Conservation (phyloP, 257 asterid genomes). For the Solanum medicagineum region DNA sequence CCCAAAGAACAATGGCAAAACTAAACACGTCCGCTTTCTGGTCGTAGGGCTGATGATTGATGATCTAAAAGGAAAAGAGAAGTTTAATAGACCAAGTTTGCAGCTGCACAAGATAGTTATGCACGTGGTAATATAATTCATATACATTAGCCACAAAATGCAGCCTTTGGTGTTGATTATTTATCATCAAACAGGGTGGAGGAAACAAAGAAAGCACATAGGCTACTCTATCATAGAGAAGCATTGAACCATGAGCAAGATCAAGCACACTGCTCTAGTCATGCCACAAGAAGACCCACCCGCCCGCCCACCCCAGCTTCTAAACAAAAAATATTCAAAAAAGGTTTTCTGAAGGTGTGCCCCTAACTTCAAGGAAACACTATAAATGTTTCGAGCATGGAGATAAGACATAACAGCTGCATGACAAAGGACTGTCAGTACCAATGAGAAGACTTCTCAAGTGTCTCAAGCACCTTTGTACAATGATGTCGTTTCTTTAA, state of each 20-base stretch:
- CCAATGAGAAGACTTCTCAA: not conserved
- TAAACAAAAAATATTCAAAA: not conserved
- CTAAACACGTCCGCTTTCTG: conserved; percentile 91
- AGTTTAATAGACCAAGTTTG: not conserved
- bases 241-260: not conserved
- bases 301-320: not conserved
- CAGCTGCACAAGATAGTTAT: not conserved
- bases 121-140: not conserved
- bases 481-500: not conserved
- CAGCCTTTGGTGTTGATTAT: not conserved
- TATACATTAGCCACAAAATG: not conserved
- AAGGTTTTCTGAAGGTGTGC: not conserved
- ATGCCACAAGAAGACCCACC: not conserved
- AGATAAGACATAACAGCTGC: not conserved
- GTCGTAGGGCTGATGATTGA: conserved; percentile 85
- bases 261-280: not conserved
- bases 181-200: not conserved
- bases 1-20: conserved; percentile 93
- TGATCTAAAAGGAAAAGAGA: conserved; percentile 33
- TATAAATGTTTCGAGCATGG: not conserved
- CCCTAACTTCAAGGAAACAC: not conserved
- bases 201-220: not conserved
- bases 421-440: not conserved
- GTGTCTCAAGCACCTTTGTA: not conserved
- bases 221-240: not conserved